phyloP scores from a whole-genome alignment of 2,329 filamentous ascomycete species.

The Curvularia verruculosa region DNA sequence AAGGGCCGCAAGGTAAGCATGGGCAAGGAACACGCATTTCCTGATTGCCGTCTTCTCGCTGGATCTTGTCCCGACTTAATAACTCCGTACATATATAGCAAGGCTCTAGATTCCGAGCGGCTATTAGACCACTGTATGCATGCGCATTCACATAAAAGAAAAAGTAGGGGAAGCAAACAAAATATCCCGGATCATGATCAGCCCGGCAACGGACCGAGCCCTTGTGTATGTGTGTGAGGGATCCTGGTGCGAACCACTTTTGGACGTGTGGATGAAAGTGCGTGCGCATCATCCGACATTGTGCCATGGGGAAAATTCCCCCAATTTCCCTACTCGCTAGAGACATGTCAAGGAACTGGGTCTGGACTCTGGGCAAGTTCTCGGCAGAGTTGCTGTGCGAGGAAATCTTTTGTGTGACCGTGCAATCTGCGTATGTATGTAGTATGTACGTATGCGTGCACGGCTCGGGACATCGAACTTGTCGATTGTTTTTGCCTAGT shows the following conservation, averaged over 20 bases:
- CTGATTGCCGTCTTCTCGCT: background rate
- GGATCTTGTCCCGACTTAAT: background rate
- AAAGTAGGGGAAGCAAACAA: background rate
- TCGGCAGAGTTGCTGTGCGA: background rate
- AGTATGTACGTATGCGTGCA: background rate
- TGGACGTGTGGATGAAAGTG: background rate
- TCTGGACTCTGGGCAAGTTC: background rate
- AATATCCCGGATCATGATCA: slow-evolving; percentile 1
- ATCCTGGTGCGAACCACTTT: background rate
- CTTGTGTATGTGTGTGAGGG: background rate
- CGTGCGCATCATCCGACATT: background rate
- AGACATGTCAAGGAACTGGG: background rate
- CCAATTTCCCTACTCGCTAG: background rate
- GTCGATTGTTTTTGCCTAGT: background rate
- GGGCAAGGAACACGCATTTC: background rate
- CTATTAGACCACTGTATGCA: background rate
- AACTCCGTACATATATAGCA: background rate
- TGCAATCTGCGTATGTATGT: too few species aligned
- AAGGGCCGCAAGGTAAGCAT: background rate
- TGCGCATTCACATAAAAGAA: background rate
- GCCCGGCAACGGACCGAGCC: slow-evolving; percentile 17
- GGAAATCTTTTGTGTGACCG: too few species aligned
- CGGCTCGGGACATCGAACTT: background rate
- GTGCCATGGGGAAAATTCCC: background rate
- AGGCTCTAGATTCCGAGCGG: background rate